These are phyloP conservation scores for Leishmania martiniquensis DNA, from an alignment of 208 protist genomes.

Conservation along the genomic window DNA sequence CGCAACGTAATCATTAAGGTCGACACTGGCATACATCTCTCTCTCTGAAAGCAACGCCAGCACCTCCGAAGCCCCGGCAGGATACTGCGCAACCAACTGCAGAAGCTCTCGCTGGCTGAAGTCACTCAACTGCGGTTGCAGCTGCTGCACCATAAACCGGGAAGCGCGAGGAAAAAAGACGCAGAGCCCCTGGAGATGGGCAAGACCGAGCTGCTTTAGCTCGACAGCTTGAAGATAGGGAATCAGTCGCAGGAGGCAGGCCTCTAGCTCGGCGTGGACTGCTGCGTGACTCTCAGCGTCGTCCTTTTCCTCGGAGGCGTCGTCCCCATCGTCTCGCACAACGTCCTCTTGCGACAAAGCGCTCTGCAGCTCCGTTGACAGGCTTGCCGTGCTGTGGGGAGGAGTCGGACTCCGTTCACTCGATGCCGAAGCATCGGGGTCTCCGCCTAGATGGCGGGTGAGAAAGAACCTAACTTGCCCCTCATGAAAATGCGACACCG, in stretches of 20 bases:
- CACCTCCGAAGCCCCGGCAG: conserved; percentile 37
- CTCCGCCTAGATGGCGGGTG: neutral
- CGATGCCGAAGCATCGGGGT: neutral
- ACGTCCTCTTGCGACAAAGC: neutral
- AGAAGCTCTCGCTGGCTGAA: conserved; percentile 70
- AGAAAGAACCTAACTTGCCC: neutral
- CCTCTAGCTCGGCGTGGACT: conserved; percentile 16
- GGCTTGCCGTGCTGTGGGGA: neutral
- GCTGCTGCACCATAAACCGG: conserved; percentile 33
- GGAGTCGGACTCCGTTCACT: neutral
- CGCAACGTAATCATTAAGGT: conserved; percentile 63
- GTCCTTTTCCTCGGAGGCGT: neutral
- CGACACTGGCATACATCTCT: conserved; percentile 60
- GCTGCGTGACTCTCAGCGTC: neutral
- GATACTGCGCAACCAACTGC: conserved; percentile 55
- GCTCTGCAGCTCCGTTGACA: neutral
- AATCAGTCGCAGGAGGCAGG: conserved; percentile 28
- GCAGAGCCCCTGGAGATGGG: conserved; percentile 43
- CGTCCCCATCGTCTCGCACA: neutral
- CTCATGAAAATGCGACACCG: neutral
- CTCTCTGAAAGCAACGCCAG: conserved; percentile 38
- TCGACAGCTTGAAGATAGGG: conserved; percentile 33
- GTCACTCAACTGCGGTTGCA: conserved; percentile 34
- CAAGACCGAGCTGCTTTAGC: conserved; percentile 56
- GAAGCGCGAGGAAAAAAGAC: conserved; percentile 45